Base-by-base conservation (phyloP, 2,329 filamentous ascomycete genomes). In the Diaporthe sp. region DNA sequence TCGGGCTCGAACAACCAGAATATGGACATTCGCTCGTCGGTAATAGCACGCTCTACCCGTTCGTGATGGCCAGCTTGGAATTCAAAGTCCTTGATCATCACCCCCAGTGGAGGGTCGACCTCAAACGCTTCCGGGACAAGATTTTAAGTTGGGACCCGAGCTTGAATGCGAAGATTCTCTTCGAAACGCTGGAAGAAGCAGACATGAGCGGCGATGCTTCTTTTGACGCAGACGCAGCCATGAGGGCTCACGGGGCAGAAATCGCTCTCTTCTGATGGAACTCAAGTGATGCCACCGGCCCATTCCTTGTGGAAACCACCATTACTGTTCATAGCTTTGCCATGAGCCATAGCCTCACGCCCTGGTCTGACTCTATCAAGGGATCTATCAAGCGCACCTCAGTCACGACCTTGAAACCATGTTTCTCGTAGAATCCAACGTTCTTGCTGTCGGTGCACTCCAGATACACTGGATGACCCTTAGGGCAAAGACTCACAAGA, bases 41-140 rank as follows among this genome's bases (percentile, higher is more conserved):
- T 22, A 82, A 82, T 70, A 78, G 77, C n/a, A 78, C 82, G 13
- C 55, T 80, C 0, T 82, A 82, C 37, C 81, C 81, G 1, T 78
- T 80, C 13, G 76, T 80, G 0, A 79, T 79, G 8, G 80, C 79
- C 0, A 78, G 78, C 4, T 74, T 82, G 2, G 81, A 82, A 42
- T 79, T 82, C 1, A 68, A 77, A 0, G 74, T 80, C 1, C 73
- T 82, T 0, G 73, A 34, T n/a, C 22, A 37, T 7, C 62, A 53
- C 34, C 62, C 62, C 1, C 44, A 49, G 13, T 68, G 62, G 62
- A 53, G 12, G 31, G 12, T 39, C 13, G 62, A 68, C 25, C 46
- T 68, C 28, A 51, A 3, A 6, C 62, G 62, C 19, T 68, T 68
- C 12, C 62, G 62, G 8, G 46, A 39, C 5, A 68, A 68, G 44